These are phyloP conservation scores for Linnemannia zychae DNA, from an alignment of 192 early-diverging fungal genomes.

Conservation along the genomic window DNA sequence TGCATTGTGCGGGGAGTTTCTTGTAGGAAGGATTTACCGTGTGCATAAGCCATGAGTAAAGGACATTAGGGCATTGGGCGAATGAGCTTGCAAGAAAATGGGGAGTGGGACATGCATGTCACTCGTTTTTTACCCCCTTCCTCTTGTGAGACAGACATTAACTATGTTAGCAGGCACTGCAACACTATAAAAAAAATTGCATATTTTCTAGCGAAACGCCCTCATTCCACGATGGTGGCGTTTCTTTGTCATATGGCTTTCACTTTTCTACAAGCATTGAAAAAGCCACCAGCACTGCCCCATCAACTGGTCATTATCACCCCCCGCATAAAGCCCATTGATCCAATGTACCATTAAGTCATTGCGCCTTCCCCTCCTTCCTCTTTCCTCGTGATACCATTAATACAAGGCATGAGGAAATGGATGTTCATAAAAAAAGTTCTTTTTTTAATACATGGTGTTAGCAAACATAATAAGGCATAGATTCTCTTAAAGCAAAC, in stretches of 20 bases:
- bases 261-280: no score
- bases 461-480: background rate
- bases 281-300: no score
- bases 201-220: no score
- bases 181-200: background rate
- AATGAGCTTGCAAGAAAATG: background rate
- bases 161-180: background rate
- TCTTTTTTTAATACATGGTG: background rate
- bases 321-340: no score
- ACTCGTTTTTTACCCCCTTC: background rate
- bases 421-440: slow-evolving; percentile 1
- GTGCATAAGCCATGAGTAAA: background rate
- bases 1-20: no score
- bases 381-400: background rate
- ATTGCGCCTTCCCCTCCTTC: background rate
- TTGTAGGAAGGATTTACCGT: no score
- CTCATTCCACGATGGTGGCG: no score
- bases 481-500: background rate
- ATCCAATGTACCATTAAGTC: no score
- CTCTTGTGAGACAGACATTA: background rate
- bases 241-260: no score
- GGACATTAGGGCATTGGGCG: background rate
- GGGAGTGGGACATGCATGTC: background rate
- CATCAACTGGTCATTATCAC: no score
- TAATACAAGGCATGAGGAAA: background rate